phyloP scores from a whole-genome alignment of 257 asterid species.

The Anisodus tanguticus region DNA sequence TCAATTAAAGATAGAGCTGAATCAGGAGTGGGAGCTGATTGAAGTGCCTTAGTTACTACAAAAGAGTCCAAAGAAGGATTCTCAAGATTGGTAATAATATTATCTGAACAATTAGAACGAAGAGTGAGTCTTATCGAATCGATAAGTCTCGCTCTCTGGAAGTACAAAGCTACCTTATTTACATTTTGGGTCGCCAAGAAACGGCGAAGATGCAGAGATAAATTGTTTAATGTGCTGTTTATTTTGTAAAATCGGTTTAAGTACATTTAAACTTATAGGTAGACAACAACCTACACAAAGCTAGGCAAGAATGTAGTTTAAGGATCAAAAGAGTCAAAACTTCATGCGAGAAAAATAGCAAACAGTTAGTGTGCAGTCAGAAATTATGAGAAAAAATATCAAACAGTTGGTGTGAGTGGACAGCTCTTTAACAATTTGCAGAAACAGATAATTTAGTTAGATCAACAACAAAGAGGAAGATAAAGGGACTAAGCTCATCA shows the following conservation, averaged over 20 bases:
- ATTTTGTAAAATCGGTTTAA: conserved; percentile 39
- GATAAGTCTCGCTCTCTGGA: conserved; percentile 81
- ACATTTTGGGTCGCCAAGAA: conserved; percentile 49
- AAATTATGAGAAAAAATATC: background rate
- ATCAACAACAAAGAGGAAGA: background rate
- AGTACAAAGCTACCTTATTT: conserved; percentile 70
- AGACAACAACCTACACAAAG: background rate
- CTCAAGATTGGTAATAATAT: conserved; percentile 54
- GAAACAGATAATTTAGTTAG: background rate
- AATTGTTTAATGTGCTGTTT: conserved; percentile 36
- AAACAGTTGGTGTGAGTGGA: conserved; percentile 11
- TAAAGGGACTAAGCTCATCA: background rate
- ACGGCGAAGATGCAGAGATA: conserved; percentile 47
- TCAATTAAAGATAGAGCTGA: conserved; percentile 72
- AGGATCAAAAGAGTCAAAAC: background rate
- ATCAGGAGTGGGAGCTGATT: conserved; percentile 78
- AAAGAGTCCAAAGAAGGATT: conserved; percentile 74
- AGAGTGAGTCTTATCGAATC: conserved; percentile 82
- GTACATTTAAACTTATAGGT: conserved; percentile 39
- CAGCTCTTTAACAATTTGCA: background rate
- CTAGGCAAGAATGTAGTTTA: background rate
- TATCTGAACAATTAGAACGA: conserved; percentile 60
- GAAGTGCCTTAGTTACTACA: conserved; percentile 79
- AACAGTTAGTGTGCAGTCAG: conserved; percentile 25
- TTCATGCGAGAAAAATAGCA: background rate